Evolutionary conservation across 305 asterid species (phyloP).

Genomic region (Fraxinus latifolia): DNA sequence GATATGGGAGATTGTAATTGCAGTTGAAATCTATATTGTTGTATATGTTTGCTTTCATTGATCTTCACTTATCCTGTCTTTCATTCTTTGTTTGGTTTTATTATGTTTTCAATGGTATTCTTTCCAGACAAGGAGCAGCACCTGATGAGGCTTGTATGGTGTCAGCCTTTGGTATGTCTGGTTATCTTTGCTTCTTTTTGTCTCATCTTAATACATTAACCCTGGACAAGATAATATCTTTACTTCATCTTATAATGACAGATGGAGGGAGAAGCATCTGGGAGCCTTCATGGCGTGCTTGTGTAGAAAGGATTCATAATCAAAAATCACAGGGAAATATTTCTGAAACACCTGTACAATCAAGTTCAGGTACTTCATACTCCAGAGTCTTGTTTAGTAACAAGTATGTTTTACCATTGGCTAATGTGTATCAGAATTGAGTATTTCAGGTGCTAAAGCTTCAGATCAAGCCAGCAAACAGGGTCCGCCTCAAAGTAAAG

Average conservation of each 20-base stretch:
- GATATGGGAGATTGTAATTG: neutral
- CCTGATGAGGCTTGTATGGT: slow-evolving; percentile 97
- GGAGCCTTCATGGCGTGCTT: slow-evolving; percentile 92
- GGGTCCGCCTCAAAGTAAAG: slow-evolving; percentile 43
- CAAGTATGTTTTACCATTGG: slow-evolving; percentile 18
- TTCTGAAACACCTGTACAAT: slow-evolving; percentile 56
- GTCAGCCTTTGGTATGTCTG: slow-evolving; percentile 82
- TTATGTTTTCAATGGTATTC: slow-evolving; percentile 13
- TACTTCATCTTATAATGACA: slow-evolving; percentile 23
- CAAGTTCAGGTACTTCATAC: slow-evolving; percentile 57
- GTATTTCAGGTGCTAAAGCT: slow-evolving; percentile 60
- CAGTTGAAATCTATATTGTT: neutral
- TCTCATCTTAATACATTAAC: slow-evolving; percentile 8
- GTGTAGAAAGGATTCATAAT: slow-evolving; percentile 61
- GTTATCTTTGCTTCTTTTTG: slow-evolving; percentile 20
- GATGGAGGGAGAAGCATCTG: slow-evolving; percentile 83
- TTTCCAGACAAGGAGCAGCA: slow-evolving; percentile 82
- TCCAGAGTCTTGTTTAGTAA: slow-evolving; percentile 12
- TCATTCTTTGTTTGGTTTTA: slow-evolving; percentile 12
- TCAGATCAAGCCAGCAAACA: slow-evolving; percentile 52
- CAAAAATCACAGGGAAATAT: slow-evolving; percentile 49
- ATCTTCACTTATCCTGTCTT: neutral
- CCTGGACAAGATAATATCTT: slow-evolving; percentile 16
- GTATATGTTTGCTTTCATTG: neutral
- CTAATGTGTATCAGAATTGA: slow-evolving; percentile 22